Base-by-base conservation (phyloP, 1,284 basidiomycete genomes). In the Meira miltonrushii region DNA sequence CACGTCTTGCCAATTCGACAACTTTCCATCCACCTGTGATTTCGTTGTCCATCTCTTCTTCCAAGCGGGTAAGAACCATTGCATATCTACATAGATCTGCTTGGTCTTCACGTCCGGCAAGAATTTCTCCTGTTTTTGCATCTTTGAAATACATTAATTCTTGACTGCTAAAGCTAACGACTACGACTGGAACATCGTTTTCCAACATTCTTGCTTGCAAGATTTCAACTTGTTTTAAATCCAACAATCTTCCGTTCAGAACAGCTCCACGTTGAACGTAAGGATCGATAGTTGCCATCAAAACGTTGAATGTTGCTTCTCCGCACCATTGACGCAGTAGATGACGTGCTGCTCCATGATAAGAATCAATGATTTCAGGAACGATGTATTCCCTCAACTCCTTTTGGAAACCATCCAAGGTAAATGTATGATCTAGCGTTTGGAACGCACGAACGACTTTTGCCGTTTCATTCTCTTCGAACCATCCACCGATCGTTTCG, bases 21-120 rank as follows among this genome's bases (percentile, higher is more conserved):
- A 98, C 85, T 81, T 97, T 97, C 95, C 95, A 99, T 10, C 95
- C 95, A 52, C 91, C 91, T 0, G 95, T 98, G 54, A 96, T 82
- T 79, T 94, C 89, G 72, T 97, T 77, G 55, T 72, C 68, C 49
- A 75, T 57, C 58, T 74, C 69, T 38, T 70, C 61, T 77, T 90
- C 88, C 44, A 90, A 80, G 46, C 93, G 84, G 5, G 92, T 96
- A 62, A 99, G 80, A 2, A 93, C 93, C 55, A 92, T 90, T 19
- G 89, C 90, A 78, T 98, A 99, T 39, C 86, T 86, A 75, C 92
- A 95, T 73, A 92, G 87, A 79, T 96, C 92, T 33, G 97, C 92
- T 66, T 86, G 85, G 72, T 92, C 84, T 74, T 93, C 90, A 9
- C 88, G 86, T 2, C 94, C 95, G 15, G 95, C 87, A 39, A 85